Base-by-base conservation (phyloP, 257 asterid species). In the Fraxinus cuspidata region DNA sequence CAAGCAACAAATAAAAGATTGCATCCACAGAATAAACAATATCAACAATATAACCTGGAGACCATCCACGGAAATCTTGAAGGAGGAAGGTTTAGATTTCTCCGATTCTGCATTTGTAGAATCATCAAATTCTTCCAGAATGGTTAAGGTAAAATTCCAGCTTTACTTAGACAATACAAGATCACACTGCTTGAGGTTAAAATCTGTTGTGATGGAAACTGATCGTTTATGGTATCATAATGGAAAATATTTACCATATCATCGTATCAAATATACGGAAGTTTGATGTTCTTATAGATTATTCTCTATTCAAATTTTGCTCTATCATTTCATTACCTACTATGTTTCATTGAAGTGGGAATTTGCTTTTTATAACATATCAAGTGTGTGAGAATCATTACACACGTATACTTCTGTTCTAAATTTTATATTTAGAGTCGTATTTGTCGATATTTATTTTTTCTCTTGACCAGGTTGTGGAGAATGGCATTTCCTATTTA, bases 11-110 rank as follows among this genome's bases (percentile, higher is more conserved):
- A 92, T 93, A 84, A 88, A 80, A 79, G 85, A 19, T 74, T 86
- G 88, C 78, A 80, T 93, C 80, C 76, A 79, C 77, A 85, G 79
- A 84, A 77, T 86, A 73, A 81, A 72, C 70, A 83, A 84, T 75
- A 82, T 91, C 85, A 87, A 84, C 82, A 87, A 87, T 77, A 83
- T 91, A 78, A 87, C 92, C 53, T 95, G 99, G 99, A 92, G 96
- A 83, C 96, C 96, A 31, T 93, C 97, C 35, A 27, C 77, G 34
- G 99, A 95, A 72, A 90, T 93, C 81, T 87, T 95, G 92, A 93
- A 90, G 85, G 98, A 93, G 86, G 99, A 95, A 88, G 99, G 99
- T 23, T 69, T 91, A 86, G 86, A 87, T 75, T 71, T 84, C 75
- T 84, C 98, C 63, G 86, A 81, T 81, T 77, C 85, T 27, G 86